Percentiles rank a stretch among this genome's conserved stretches.
phyloP scores from a whole-genome alignment of 805 yeast genomes.

The Zygosaccharomyces pseudorouxii region DNA sequence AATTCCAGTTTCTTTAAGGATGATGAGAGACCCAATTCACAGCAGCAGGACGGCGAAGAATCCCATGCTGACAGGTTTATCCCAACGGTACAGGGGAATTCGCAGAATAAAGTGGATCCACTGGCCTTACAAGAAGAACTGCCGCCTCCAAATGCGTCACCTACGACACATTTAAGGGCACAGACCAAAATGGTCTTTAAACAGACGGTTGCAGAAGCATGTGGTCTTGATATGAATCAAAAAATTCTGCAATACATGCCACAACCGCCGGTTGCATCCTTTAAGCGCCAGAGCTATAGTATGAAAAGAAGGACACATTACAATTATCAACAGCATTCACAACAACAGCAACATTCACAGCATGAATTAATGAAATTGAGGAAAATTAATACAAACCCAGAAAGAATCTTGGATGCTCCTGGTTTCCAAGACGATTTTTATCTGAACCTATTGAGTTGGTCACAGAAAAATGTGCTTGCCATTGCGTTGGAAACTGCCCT shows the following conservation, averaged over 20 bases:
- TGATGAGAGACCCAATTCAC: slow-evolving; percentile 21
- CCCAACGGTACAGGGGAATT: slow-evolving; percentile 50
- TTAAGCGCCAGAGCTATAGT: slow-evolving; percentile 27
- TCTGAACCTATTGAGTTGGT: slow-evolving; percentile 83
- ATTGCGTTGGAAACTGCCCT: slow-evolving; percentile 81
- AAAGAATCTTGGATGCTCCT: slow-evolving; percentile 92
- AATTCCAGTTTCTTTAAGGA: slow-evolving; percentile 33
- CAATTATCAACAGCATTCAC: slow-evolving; percentile 34
- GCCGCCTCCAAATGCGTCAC: slow-evolving; percentile 47
- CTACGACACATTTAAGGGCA: slow-evolving; percentile 41
- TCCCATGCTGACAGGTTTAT: slow-evolving; percentile 52
- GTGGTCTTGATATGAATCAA: slow-evolving; percentile 80
- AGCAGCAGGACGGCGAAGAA: slow-evolving; percentile 20
- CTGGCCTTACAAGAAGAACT: slow-evolving; percentile 35
- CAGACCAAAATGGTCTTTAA: slow-evolving; percentile 51
- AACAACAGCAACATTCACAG: slow-evolving; percentile 36
- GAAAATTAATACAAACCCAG: slow-evolving; percentile 82
- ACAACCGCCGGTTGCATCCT: slow-evolving; percentile 60
- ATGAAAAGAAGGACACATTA: slow-evolving; percentile 32
- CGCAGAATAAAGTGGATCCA: slow-evolving; percentile 32
- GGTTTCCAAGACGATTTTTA: slow-evolving; percentile 92
- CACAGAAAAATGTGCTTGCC: slow-evolving; percentile 72
- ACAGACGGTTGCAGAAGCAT: slow-evolving; percentile 86
- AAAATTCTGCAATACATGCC: slow-evolving; percentile 84
- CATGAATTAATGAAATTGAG: slow-evolving; percentile 62